A percentile compares a stretch with the other conserved stretches of the same genome.
Conservation (phyloP, 2,329 filamentous ascomycete genomes). For the Penicillium sp. region DNA sequence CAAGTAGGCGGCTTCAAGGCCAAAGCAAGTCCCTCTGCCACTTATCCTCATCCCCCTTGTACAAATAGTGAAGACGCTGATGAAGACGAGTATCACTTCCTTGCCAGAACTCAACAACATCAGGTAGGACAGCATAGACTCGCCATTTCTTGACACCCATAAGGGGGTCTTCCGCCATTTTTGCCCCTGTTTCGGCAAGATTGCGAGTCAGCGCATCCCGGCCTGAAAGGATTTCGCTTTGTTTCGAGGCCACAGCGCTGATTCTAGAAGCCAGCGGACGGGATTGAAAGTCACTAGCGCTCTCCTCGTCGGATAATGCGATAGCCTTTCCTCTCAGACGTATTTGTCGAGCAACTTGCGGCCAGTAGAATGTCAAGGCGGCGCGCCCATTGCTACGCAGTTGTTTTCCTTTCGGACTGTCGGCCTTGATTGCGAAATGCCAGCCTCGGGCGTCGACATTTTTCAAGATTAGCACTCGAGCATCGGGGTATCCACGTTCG, state of each 20-base stretch:
- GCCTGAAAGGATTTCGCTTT: conserved; percentile 12
- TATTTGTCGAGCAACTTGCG: conserved; percentile 16
- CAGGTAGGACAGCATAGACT: conserved; percentile 14
- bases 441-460: conserved; percentile 18
- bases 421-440: conserved; percentile 19
- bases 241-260: conserved; percentile 15
- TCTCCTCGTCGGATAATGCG: conserved; percentile 7
- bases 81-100: conserved; percentile 14
- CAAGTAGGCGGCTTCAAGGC: background rate
- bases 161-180: background rate
- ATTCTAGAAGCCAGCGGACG: conserved; percentile 10
- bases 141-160: conserved; percentile 7
- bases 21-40: conserved; percentile 10
- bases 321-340: conserved; percentile 8
- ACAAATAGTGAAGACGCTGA: conserved; percentile 11
- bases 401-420: conserved; percentile 16
- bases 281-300: conserved; percentile 6
- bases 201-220: conserved; percentile 1
- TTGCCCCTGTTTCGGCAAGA: background rate
- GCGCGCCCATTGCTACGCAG: background rate
- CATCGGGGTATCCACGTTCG: conserved; percentile 12
- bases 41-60: background rate
- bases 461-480: conserved; percentile 18
- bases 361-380: conserved; percentile 19
- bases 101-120: conserved; percentile 19